Percentiles rank a stretch among this genome's conserved stretches.
phyloP scores from a whole-genome alignment of 169 alveolate species.

The Cryptosporidium tyzzeri region DNA sequence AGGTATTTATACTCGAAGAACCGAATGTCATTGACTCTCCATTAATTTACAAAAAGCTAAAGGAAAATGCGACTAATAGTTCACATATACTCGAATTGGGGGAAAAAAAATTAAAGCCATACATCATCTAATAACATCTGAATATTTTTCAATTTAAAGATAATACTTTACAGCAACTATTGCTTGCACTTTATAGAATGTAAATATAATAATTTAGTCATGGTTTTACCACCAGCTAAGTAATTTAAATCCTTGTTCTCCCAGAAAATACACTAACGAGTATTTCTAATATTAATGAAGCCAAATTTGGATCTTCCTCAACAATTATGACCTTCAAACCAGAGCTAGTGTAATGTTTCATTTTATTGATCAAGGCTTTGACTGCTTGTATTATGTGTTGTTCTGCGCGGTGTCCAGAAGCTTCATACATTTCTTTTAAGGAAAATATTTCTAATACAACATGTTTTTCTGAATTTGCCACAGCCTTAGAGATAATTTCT shows the following conservation, averaged over 20 bases:
- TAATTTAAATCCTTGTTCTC: neutral
- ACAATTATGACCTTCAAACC: neutral
- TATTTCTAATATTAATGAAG: neutral
- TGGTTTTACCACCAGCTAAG: neutral
- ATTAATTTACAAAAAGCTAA: no score
- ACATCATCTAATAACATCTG: neutral
- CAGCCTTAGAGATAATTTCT: constrained; percentile 7
- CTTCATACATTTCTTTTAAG: neutral
- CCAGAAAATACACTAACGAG: constrained; percentile 35
- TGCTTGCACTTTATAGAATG: neutral
- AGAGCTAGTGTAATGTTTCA: neutral
- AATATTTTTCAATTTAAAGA: neutral
- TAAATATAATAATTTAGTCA: neutral
- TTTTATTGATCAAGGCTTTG: neutral
- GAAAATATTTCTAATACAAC: constrained; percentile 3
- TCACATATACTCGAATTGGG: neutral
- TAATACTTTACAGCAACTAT: no score
- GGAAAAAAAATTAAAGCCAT: neutral
- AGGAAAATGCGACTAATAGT: neutral
- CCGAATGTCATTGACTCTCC: no score
- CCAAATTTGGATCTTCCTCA: constrained; percentile 22
- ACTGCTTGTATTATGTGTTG: neutral
- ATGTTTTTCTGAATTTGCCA: constrained; percentile 13
- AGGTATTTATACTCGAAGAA: no score
- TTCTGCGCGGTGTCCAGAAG: constrained; percentile 8